These are phyloP conservation scores for Colletotrichum sp. DNA, from an alignment of 2,329 filamentous ascomycete species.

Conservation along the genomic window DNA sequence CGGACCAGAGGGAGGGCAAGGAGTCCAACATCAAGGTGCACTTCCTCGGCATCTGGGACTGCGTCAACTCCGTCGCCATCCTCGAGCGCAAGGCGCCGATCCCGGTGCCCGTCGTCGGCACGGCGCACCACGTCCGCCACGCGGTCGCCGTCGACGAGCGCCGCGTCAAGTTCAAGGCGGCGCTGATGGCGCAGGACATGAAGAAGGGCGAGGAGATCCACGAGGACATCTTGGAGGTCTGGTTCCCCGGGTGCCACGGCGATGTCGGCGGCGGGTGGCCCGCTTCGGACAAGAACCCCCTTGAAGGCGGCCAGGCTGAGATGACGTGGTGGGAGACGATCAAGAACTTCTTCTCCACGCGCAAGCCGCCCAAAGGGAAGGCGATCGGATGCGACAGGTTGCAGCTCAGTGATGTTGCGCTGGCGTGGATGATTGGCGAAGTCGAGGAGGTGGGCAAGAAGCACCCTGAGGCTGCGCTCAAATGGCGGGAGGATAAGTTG, in stretches of 20 bases:
- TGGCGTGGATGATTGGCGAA: constrained; percentile 59
- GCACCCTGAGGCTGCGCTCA: constrained; percentile 34
- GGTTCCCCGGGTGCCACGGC: constrained; percentile 60
- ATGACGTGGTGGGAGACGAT: constrained; percentile 33
- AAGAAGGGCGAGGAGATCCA: constrained; percentile 26
- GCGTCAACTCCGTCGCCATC: constrained; percentile 55
- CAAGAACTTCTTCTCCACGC: constrained; percentile 39
- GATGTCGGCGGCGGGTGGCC: constrained; percentile 61
- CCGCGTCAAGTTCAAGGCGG: constrained; percentile 60
- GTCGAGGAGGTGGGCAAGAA: constrained; percentile 41
- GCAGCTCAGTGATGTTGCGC: constrained; percentile 54
- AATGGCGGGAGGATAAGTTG: constrained; percentile 39
- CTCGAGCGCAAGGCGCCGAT: constrained; percentile 41
- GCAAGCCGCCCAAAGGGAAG: constrained; percentile 31
- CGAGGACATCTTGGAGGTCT: constrained; percentile 55
- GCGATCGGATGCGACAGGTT: constrained; percentile 37
- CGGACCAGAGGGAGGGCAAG: constrained; percentile 6
- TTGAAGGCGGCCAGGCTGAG: constrained; percentile 27
- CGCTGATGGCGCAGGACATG: constrained; percentile 49
- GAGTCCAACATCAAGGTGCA: constrained; percentile 50
- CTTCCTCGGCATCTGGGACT: constrained; percentile 62
- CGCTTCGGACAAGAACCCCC: constrained; percentile 28
- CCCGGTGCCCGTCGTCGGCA: constrained; percentile 41
- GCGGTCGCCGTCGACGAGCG: constrained; percentile 59
- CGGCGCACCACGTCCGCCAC: constrained; percentile 53